Percentiles rank a stretch among this genome's conserved stretches.
These are phyloP conservation scores for Brettanomyces custersianus DNA, from an alignment of 805 yeast genomes.

Conservation along the genomic window DNA sequence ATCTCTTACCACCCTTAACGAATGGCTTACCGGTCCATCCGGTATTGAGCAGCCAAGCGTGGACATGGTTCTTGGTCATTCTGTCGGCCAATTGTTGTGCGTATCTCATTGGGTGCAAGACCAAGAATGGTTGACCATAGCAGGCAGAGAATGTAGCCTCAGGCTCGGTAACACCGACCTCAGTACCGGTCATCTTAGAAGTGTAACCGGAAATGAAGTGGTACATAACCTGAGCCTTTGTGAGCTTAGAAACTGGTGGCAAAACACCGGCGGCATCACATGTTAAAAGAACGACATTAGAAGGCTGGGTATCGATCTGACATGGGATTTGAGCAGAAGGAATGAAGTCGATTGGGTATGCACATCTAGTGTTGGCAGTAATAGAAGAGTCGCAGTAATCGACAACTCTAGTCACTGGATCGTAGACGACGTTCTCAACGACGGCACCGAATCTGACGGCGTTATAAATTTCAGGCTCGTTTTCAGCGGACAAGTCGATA, in stretches of 20 bases:
- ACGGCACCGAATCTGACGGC: constrained; percentile 93
- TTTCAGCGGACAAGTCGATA: constrained; percentile 78
- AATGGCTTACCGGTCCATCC: constrained; percentile 98
- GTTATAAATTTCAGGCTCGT: constrained; percentile 95
- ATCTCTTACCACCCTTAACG: constrained; percentile 90
- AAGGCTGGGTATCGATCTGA: constrained; percentile 80
- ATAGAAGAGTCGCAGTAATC: constrained; percentile 75
- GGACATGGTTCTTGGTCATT: constrained; percentile 79
- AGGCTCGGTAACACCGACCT: constrained; percentile 97
- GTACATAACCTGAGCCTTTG: constrained; percentile 96
- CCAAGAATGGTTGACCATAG: constrained; percentile 98
- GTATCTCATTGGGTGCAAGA: constrained; percentile 95
- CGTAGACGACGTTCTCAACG: constrained; percentile 86
- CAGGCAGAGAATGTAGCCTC: constrained; percentile 97
- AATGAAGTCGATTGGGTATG: constrained; percentile 94
- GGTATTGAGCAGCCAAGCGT: constrained; percentile 95
- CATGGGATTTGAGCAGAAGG: constrained; percentile 97
- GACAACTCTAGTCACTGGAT: constrained; percentile 67
- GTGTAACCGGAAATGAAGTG: constrained; percentile 98
- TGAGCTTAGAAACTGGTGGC: constrained; percentile 91
- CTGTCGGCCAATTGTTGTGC: constrained; percentile 94
- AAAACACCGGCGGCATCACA: constrained; percentile 98
- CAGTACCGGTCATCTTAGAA: constrained; percentile 99
- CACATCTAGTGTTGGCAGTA: constrained; percentile 97
- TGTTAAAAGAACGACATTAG: constrained; percentile 83